Base-by-base conservation (phyloP, 305 asterid genomes). In the Solanum hybrid region DNA sequence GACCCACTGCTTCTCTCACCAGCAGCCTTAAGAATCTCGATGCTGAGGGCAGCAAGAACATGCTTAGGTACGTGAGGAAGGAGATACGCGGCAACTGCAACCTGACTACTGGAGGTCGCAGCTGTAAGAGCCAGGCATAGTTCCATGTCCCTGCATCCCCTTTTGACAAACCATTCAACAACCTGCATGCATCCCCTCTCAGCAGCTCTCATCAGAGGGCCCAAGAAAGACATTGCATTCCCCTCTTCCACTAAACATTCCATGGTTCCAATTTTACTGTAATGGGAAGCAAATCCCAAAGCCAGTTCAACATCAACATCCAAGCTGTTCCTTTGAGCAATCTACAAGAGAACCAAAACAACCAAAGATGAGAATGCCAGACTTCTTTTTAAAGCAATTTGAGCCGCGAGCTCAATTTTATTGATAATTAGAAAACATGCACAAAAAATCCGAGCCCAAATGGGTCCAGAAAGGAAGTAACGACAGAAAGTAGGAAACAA, bases 151-250 rank as follows among this genome's bases (percentile, higher is more conserved):
- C 98, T 92, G 90, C 99, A 96, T 31, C 98, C 99, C 90, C 98
- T 89, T 85, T 93, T 92, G 69, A 97, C 98, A 35, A 96, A 97
- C 99, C 99, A 97, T 88, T 94, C 93, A 7, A 96, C 99, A 4
- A 97, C 99, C 7, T 95, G 94, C 95, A 94, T 92, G 91, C 98
- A 96, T 64, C 99, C 99, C 92, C 99, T 87, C 94, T 97, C 99
- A 1, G 98, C 98, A 3, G 99, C 99, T 92, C 98, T 92, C 99
- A 97, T 97, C 45, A 97, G 90, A 31, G 99, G 99, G n/a, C 99
- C 99, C 90, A 96, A 92, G 94, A 97, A 97, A 88, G 98, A 97
- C 34, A 32, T 32, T 32, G 34, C 34, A 32, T 32, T 32, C 34
- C 34, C 34, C 34, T 32, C 34, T 32, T 32, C 34, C 34, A 32